phyloP scores from a whole-genome alignment of 768 basidiomycete genomes.

The Mycena indigotica region DNA sequence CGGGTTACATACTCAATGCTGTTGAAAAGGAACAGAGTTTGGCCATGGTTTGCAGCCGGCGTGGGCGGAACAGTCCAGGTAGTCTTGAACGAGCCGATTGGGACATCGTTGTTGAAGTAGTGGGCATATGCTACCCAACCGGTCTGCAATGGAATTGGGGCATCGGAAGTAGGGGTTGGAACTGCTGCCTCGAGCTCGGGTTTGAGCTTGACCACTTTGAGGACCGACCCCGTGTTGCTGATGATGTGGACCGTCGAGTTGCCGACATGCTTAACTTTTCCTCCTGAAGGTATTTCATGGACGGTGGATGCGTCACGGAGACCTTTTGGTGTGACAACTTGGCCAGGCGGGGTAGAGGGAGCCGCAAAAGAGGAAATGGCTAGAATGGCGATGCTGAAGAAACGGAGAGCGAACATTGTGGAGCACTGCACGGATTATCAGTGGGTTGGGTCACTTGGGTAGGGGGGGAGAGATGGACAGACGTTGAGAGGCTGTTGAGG shows the following conservation, averaged over 20 bases:
- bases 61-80: conserved; percentile 9
- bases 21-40: conserved; percentile 18
- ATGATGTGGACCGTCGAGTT: conserved; percentile 6
- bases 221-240: background rate
- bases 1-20: background rate
- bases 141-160: conserved; percentile 3
- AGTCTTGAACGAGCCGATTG: background rate
- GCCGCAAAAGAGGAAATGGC: background rate
- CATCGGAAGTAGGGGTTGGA: background rate
- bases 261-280: conserved; percentile 5
- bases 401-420: conserved; percentile 1
- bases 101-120: background rate
- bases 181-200: background rate
- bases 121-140: conserved; percentile 11
- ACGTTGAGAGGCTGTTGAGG: background rate
- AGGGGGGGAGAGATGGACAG: background rate
- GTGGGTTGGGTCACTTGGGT: background rate
- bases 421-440: background rate
- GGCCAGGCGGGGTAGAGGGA: background rate
- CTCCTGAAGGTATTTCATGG: conserved; percentile 6
- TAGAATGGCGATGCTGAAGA: conserved; percentile 1
- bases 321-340: conserved; percentile 5
- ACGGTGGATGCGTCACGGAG: background rate
- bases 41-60: background rate
- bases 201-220: conserved; percentile 3